Evolutionary conservation across 129 eudicot genomes (phyloP), one percentile per base, ranked within the genome.

Genomic region (Scalesia atractyloides): DNA sequence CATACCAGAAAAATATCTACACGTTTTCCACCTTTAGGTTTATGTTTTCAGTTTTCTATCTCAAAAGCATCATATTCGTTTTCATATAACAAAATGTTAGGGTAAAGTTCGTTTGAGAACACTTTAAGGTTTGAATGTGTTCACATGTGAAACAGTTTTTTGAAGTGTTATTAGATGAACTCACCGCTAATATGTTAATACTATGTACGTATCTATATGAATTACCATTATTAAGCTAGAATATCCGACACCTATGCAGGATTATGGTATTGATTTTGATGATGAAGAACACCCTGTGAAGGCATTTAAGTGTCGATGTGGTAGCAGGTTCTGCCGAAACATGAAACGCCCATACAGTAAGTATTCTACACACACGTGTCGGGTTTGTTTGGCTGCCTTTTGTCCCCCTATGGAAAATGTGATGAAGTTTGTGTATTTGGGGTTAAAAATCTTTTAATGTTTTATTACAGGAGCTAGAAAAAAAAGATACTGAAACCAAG

Each of bases 251-350:
- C 75, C 60, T 24, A 75, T 81, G 83, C 86, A 94, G 99, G 99
- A 94, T 81, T 90, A 94, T 82, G 97, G 97, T 18, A 86, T 90
- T 79, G 97, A 90, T 74, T 94, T 94, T 78, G 99, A 94, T 79
- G 99, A 94, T 34, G 81, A 73, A 5, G 97, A 88, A 16, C 96
- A 86, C 76, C 97, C 92, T 8, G 89, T 94, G 41, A 94, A 94
- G 82, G 96, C 97, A 47, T 94, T 94, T 72, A 58, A 58, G 61
- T 94, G 99, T 78, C 86, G 79, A 13, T 94, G 99, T 73, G 96
- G 94, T 60, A 90, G 99, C 89, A 86, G 82, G 82, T 88, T 78
- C 48, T 94, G 99, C 81, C 89, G 94, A 56, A 94, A 88, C 84
- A 86, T 84, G 19, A 90, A 86, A 60, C 66, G 44, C 43, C 44